Evolutionary conservation across 1,284 basidiomycete genomes (phyloP).

Genomic region (Phellopilus nigrolimitatus): DNA sequence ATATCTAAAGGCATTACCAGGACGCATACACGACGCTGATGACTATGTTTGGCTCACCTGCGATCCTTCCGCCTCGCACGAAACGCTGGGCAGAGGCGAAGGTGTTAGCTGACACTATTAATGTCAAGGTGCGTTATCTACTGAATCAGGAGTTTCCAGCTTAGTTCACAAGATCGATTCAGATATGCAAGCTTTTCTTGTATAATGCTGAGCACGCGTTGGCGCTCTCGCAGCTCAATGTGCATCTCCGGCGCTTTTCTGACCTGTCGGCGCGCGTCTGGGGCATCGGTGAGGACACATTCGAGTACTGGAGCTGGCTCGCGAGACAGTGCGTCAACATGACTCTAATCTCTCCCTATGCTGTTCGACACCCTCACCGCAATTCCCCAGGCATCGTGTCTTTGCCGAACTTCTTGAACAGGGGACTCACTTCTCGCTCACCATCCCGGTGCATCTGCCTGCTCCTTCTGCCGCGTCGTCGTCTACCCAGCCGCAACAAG

Average conservation of each 20-base stretch:
- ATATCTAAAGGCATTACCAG: constrained; percentile 81
- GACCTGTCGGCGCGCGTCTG: constrained; percentile 82
- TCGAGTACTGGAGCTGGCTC: constrained; percentile 97
- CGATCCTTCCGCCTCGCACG: constrained; percentile 83
- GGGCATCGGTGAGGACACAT: constrained; percentile 97
- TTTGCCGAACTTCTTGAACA: constrained; percentile 86
- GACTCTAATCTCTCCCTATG: background rate
- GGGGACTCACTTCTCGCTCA: constrained; percentile 64
- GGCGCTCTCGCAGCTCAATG: constrained; percentile 75
- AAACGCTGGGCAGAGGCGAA: constrained; percentile 99
- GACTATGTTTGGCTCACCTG: constrained; percentile 84
- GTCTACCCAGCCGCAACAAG: constrained; percentile 33
- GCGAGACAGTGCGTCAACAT: constrained; percentile 71
- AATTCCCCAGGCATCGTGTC: constrained; percentile 62
- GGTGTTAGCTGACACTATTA: constrained; percentile 89
- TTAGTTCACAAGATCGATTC: constrained; percentile 6
- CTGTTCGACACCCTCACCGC: background rate
- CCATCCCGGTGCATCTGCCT: constrained; percentile 56
- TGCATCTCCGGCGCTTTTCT: constrained; percentile 80
- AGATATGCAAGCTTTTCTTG: constrained; percentile 85
- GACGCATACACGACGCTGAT: constrained; percentile 80
- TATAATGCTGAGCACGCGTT: constrained; percentile 82
- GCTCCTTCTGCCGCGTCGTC: constrained; percentile 25
- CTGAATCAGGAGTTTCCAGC: background rate
- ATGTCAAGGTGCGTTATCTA: constrained; percentile 72